phyloP scores from a whole-genome alignment of 345 rosid genomes.

The Acer yangbiense region DNA sequence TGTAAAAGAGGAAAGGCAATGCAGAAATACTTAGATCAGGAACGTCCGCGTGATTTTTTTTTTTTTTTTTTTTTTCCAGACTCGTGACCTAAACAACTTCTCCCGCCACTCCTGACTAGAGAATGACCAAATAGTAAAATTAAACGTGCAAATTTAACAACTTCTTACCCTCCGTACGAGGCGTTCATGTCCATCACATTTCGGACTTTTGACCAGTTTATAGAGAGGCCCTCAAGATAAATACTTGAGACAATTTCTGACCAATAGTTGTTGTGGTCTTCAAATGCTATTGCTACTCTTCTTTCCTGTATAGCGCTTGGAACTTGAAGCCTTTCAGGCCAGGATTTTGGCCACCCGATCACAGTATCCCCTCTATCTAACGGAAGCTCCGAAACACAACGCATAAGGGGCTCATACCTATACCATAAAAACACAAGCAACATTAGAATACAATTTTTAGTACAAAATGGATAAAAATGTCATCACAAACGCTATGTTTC shows the following conservation, averaged over 20 bases:
- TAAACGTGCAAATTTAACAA: background rate
- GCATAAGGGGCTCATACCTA: conserved; percentile 73
- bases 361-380: conserved; percentile 41
- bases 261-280: conserved; percentile 75
- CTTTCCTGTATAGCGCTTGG: conserved; percentile 42
- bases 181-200: conserved; percentile 98
- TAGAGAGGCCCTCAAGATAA: conserved; percentile 52
- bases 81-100: too few species aligned
- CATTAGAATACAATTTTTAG: conserved; percentile 1
- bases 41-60: too few species aligned
- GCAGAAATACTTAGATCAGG: too few species aligned
- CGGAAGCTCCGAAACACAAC: conserved; percentile 72
- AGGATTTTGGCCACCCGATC: conserved; percentile 63
- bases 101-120: too few species aligned
- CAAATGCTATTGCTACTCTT: conserved; percentile 36
- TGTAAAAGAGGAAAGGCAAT: conserved; percentile 25
- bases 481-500: background rate
- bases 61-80: background rate
- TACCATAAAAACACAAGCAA: background rate
- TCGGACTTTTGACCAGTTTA: conserved; percentile 68
- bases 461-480: background rate
- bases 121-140: too few species aligned
- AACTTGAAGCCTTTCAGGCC: conserved; percentile 85
- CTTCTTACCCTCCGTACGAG: conserved; percentile 82
- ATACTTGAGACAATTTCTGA: conserved; percentile 60